A percentile compares a stretch with the other conserved stretches of the same genome.
phyloP scores from a whole-genome alignment of 2,329 filamentous ascomycete genomes.

The Epichloe brachyelytri region DNA sequence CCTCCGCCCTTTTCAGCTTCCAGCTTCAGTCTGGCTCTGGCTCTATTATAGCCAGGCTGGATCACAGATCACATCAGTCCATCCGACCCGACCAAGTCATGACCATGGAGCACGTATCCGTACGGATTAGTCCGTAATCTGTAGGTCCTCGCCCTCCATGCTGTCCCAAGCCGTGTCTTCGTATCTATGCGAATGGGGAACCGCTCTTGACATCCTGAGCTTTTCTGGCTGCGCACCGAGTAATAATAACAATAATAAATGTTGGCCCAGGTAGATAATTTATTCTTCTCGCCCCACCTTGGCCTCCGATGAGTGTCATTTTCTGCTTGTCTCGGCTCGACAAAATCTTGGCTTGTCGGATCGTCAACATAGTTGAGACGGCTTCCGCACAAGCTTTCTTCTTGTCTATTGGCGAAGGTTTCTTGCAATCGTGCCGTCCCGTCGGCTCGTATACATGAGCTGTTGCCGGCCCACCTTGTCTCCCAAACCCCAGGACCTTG shows the following conservation, averaged over 20 bases:
- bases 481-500: not conserved
- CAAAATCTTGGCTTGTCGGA: not conserved
- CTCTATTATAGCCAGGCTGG: not conserved
- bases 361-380: not conserved
- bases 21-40: not conserved
- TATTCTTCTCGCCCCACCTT: not conserved
- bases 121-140: not conserved
- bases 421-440: not conserved
- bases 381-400: not conserved
- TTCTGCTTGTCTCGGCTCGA: not conserved
- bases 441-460: not conserved
- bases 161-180: not conserved
- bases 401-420: not conserved
- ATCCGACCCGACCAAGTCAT: not conserved
- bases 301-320: not conserved
- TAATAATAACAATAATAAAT: not conserved
- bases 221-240: not conserved
- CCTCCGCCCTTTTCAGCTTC: constrained; percentile 2
- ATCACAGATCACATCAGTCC: not conserved
- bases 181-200: not conserved
- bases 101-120: no score
- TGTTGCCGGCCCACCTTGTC: not conserved
- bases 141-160: not conserved
- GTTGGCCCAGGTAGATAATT: not conserved
- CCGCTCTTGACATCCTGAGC: not conserved